Base-by-base conservation (phyloP, 805 yeast species). In the Crinitomyces ghanaensis region DNA sequence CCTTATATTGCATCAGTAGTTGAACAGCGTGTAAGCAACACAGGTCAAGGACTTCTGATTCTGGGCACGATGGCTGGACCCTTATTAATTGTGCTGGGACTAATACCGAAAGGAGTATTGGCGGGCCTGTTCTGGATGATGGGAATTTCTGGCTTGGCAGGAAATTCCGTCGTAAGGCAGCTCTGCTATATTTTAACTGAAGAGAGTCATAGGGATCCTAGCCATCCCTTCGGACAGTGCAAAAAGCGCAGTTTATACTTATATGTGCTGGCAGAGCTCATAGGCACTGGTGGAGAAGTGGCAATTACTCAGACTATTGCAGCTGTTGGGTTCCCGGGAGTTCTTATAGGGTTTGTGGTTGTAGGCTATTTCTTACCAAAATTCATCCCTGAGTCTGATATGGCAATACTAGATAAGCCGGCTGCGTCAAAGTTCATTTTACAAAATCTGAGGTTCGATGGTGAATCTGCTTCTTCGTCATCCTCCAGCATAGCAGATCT, bases 291-390 rank as follows among this genome's bases (percentile, higher is more conserved):
- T 2, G 79, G 73, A 0, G 97, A 93, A 51, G 78, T 84, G 43
- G 91, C 75, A 0, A 84, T 88, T 20, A 80, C 93, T 0, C 71
- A 77, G 50, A 83, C 95, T 0, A 73, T 66, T 39, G 97, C 91
- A 0, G 96, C 97, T 0, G 83, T 88, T 20, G 97, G 94, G 2
- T 88, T 91, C 50, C 97, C 98, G 0, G 78, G 84, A 2, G 82
- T 91, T 0, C 58, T 88, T 31, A 56, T 88, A 48, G 38, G 65
- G 2, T 67, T 75, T 34, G 86, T 82, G 37, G 66, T 78, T 15
- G 59, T 73, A 1, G 72, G 84, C 8, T 66, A 73, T 49, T 45
- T 67, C 5, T 74, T 93, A 59, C 81, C 80, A 0, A 53, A 49
- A 33, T 50, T 78, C 2, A 79, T 86, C 34, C 75, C 81, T 0